Conservation (phyloP, 208 protist genomes). For the Leishmania tarentolae region DNA sequence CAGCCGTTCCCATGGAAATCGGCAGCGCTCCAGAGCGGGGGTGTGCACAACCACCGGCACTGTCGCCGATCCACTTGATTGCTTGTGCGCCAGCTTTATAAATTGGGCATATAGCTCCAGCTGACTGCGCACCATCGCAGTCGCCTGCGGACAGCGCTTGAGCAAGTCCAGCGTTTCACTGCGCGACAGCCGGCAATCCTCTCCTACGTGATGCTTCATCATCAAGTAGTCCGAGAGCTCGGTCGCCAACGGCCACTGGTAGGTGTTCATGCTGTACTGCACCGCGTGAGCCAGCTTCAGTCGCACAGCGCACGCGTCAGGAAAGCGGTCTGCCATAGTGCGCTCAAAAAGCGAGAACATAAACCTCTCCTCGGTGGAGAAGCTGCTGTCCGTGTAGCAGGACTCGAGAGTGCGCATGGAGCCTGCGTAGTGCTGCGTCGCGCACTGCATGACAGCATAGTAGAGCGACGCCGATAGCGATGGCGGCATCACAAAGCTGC, state of each 20-base stretch:
- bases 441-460: conserved; percentile 90
- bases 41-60: conserved; percentile 32
- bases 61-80: neutral
- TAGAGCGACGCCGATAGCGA: conserved; percentile 93
- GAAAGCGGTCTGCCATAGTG: conserved; percentile 63
- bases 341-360: conserved; percentile 69
- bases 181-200: conserved; percentile 62
- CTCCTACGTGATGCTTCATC: conserved; percentile 85
- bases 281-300: conserved; percentile 89
- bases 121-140: conserved; percentile 57
- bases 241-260: conserved; percentile 63
- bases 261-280: conserved; percentile 71
- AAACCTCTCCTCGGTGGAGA: conserved; percentile 66
- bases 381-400: conserved; percentile 71
- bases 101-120: conserved; percentile 52
- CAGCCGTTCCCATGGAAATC: conserved; percentile 67
- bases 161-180: conserved; percentile 64
- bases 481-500: conserved; percentile 85
- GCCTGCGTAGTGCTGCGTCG: conserved; percentile 81
- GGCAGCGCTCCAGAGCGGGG: conserved; percentile 51
- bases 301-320: conserved; percentile 86
- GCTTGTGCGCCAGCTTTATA: conserved; percentile 5
- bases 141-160: conserved; percentile 50
- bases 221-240: conserved; percentile 83
- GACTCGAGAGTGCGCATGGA: conserved; percentile 82